A percentile compares a stretch with the other conserved stretches of the same genome.
These are phyloP conservation scores for Cytospora schulzeri DNA, from an alignment of 2,329 filamentous ascomycete genomes.

Conservation along the genomic window DNA sequence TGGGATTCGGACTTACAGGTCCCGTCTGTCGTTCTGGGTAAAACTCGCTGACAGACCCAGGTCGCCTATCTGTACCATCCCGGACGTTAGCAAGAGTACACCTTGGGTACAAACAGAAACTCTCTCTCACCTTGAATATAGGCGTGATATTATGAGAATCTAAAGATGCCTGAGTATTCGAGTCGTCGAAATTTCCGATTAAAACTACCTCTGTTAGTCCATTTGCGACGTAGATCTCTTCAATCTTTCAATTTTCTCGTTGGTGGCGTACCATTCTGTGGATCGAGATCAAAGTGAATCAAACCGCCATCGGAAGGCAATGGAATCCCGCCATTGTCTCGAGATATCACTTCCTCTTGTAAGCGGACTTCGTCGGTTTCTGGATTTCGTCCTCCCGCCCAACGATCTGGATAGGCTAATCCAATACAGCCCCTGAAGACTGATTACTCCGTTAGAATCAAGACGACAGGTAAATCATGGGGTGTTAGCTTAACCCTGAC, in stretches of 20 bases:
- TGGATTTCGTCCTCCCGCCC: not conserved
- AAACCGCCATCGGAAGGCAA: not conserved
- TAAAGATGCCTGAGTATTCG: not conserved
- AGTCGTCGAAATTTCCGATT: constrained; percentile 11
- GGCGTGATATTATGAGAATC: constrained; percentile 4
- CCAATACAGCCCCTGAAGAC: constrained; percentile 11
- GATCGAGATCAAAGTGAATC: constrained; percentile 17
- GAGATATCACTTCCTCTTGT: constrained; percentile 9
- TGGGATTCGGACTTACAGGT: not conserved
- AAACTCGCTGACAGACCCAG: constrained; percentile 1
- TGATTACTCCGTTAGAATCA: not conserved
- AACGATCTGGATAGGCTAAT: constrained; percentile 6
- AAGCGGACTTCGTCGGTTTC: not conserved
- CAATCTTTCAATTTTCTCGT: no score
- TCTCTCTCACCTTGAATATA: constrained; percentile 10
- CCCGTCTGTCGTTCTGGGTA: not conserved
- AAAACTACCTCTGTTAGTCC: constrained; percentile 4
- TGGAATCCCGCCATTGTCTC: not conserved
- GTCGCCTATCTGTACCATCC: constrained; percentile 10
- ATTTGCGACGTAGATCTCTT: no score
- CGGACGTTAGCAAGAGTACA: no score
- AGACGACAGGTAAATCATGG: no score
- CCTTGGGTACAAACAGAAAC: no score
- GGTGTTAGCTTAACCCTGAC: not conserved
- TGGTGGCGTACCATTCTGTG: not conserved